These are phyloP conservation scores for Kockovaella imperatae DNA, from an alignment of 768 basidiomycete genomes.

Conservation along the genomic window DNA sequence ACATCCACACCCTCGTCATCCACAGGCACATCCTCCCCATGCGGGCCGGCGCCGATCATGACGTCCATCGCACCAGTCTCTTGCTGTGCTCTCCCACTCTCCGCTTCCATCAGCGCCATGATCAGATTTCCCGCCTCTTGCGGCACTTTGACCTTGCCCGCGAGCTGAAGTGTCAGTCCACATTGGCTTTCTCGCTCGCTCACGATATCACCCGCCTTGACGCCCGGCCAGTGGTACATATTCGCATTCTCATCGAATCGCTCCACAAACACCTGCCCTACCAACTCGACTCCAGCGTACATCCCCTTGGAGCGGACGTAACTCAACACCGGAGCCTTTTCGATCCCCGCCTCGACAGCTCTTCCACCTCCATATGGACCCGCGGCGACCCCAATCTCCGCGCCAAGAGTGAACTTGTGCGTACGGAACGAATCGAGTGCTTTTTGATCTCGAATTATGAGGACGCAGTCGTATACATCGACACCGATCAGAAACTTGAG, in stretches of 20 bases:
- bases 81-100: slow-evolving; percentile 32
- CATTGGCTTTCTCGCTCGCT: slow-evolving; percentile 14
- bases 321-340: slow-evolving; percentile 41
- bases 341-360: slow-evolving; percentile 39
- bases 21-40: slow-evolving; percentile 5
- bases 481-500: slow-evolving; percentile 41
- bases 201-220: slow-evolving; percentile 43
- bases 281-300: slow-evolving; percentile 44
- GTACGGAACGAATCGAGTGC: slow-evolving; percentile 42
- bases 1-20: slow-evolving; percentile 18
- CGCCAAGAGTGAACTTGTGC: slow-evolving; percentile 42
- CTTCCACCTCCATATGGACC: slow-evolving; percentile 45
- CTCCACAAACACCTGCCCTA: slow-evolving; percentile 44
- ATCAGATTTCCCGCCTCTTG: slow-evolving; percentile 27
- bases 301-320: slow-evolving; percentile 40
- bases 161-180: slow-evolving; percentile 19
- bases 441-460: slow-evolving; percentile 40
- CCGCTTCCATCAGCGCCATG: slow-evolving; percentile 36
- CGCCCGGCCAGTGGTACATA: slow-evolving; percentile 43
- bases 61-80: slow-evolving; percentile 31
- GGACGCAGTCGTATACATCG: slow-evolving; percentile 44
- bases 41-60: slow-evolving; percentile 14
- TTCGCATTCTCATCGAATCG: slow-evolving; percentile 42
- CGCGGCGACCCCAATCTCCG: slow-evolving; percentile 40
- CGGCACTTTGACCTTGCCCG: slow-evolving; percentile 38